Percentiles rank a stretch among this genome's conserved stretches.
Conservation (phyloP, 2,329 filamentous ascomycete genomes). For the Diaporthe humulicola region DNA sequence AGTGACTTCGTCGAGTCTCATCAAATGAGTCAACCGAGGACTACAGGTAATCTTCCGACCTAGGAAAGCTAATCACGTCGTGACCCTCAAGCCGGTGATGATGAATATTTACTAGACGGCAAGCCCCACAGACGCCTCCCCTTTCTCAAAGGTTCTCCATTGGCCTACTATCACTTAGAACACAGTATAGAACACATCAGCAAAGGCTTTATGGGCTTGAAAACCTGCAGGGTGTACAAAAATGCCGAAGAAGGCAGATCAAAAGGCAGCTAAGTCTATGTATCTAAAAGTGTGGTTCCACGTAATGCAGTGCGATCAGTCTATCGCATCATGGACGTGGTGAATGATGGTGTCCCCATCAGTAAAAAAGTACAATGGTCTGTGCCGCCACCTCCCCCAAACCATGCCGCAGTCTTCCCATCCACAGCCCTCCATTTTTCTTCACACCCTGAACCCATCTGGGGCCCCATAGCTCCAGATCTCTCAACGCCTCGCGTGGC, state of each 20-base stretch:
- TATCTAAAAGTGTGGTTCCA: background rate
- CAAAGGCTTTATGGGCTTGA: background rate
- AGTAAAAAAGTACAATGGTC: background rate
- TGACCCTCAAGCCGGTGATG: background rate
- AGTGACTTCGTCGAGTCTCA: no score
- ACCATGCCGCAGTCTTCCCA: background rate
- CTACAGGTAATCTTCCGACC: rapidly evolving
- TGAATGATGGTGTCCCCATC: background rate
- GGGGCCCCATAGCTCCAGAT: background rate
- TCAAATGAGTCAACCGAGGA: background rate
- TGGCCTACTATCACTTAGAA: background rate
- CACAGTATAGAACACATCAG: background rate
- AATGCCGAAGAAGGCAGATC: background rate
- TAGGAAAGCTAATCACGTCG: background rate
- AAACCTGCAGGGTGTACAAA: background rate
- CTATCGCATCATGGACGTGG: rapidly evolving
- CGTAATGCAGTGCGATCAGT: background rate
- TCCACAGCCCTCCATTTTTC: background rate
- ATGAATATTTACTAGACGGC: background rate
- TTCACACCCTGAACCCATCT: background rate
- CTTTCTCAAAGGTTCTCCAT: background rate
- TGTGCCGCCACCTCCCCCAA: background rate
- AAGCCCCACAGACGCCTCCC: no score
- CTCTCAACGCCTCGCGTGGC: background rate
- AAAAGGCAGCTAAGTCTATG: background rate